Conservation (phyloP, 306 rosid genomes). For the Cicer arietinum region DNA sequence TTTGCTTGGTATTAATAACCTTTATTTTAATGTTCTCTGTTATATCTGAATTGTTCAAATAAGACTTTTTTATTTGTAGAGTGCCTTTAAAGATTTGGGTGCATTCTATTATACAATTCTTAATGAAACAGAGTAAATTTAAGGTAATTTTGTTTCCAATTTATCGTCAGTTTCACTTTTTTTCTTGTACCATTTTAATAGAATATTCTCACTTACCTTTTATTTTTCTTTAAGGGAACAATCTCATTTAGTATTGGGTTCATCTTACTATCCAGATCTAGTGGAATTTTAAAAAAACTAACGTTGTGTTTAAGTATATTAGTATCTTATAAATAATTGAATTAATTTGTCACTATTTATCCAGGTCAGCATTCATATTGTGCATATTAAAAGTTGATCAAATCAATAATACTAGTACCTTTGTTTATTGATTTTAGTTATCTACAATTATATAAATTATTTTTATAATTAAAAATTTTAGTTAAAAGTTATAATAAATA, state of each 20-base stretch:
- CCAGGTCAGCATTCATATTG: too few relatives aligned
- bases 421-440: too few relatives aligned
- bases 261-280: slow-evolving; percentile 85
- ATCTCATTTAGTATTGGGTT: slow-evolving; percentile 88
- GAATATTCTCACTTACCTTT: background rate
- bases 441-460: too few relatives aligned
- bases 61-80: slow-evolving; percentile 89
- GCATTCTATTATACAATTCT: slow-evolving; percentile 88
- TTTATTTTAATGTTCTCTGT: slow-evolving; percentile 1
- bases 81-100: slow-evolving; percentile 71
- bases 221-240: slow-evolving; percentile 64
- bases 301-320: background rate
- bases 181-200: slow-evolving; percentile 13
- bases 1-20: slow-evolving; percentile 27
- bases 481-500: too few relatives aligned
- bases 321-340: slow-evolving; percentile 42
- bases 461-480: too few relatives aligned
- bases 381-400: background rate
- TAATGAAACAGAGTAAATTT: slow-evolving; percentile 86
- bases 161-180: slow-evolving; percentile 22
- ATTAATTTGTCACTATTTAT: too few relatives aligned
- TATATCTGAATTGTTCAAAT: slow-evolving; percentile 43
- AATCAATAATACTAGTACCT: too few relatives aligned
- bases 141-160: slow-evolving; percentile 58
- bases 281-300: slow-evolving; percentile 24